phyloP scores from a whole-genome alignment of 768 basidiomycete genomes.

The Cubamyces lactineus region DNA sequence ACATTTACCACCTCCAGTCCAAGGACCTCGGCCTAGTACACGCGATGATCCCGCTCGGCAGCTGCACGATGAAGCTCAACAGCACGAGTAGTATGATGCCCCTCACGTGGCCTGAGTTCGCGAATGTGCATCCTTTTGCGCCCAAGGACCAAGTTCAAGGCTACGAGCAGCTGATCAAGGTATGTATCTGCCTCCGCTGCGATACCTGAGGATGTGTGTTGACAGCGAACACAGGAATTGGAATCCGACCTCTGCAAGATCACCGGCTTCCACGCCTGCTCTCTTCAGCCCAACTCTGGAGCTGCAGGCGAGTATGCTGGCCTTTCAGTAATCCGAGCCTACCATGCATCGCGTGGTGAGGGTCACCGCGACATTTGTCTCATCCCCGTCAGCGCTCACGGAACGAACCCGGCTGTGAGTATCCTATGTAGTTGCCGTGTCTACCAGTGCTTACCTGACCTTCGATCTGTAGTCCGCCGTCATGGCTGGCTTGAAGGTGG shows the following conservation, averaged over 20 bases:
- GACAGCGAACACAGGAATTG: constrained; percentile 64
- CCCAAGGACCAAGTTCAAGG: constrained; percentile 89
- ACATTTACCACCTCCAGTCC: constrained; percentile 89
- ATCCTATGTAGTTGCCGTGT: neutral
- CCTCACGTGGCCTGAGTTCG: constrained; percentile 92
- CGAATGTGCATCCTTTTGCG: constrained; percentile 89
- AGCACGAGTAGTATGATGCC: constrained; percentile 98
- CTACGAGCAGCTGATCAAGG: constrained; percentile 81
- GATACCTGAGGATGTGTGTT: neutral
- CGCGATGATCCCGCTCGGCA: constrained; percentile 94
- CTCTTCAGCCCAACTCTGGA: constrained; percentile 98
- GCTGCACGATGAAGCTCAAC: constrained; percentile 98
- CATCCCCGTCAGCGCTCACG: constrained; percentile 95
- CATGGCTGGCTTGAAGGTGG: constrained; percentile 97
- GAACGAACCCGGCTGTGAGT: constrained; percentile 95
- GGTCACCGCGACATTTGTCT: constrained; percentile 87
- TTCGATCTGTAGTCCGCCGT: constrained; percentile 71
- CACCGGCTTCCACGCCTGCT: constrained; percentile 95
- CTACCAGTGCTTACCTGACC: neutral
- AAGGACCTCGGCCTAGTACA: constrained; percentile 96
- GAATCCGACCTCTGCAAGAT: constrained; percentile 90
- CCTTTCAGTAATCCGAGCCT: constrained; percentile 91
- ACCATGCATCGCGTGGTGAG: constrained; percentile 88
- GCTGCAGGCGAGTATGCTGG: constrained; percentile 98
- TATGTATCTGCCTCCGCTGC: constrained; percentile 29